Base-by-base conservation (phyloP, 768 basidiomycete species). In the Mycena maculata region DNA sequence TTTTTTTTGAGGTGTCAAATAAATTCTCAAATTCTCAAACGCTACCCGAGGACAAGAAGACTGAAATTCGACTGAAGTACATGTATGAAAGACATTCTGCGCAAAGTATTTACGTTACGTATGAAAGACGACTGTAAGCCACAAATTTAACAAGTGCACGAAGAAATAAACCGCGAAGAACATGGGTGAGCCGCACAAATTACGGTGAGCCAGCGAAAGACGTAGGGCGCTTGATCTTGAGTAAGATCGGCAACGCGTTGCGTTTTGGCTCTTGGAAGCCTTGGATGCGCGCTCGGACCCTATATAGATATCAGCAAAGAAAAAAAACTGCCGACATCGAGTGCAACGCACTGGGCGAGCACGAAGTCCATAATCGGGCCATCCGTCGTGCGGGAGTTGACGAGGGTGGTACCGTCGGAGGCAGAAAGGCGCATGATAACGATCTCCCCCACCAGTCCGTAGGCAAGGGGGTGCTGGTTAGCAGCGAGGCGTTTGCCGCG, bases 191-290 rank as follows among this genome's bases (percentile, higher is more conserved):
- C 47, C 12, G 25, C n/a, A 22, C n/a, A 22, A 7, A 53, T 53
- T 36, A 53, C 22, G 50, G n/a, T 23, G 50, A 15, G 33, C 50
- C 50, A 36, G 31, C 5, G 50, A 53, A 53, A 53, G 50, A n/a
- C 12, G 31, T 36, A 38, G 22, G 31, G 36, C 33, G 22, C 6
- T 5, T n/a, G 3, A 53, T 11, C 12, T 33, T 53, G n/a, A 53
- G 50, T 9, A 53, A 3, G 9, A 4, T 20, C 33, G 50, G 50
- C 33, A 53, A 36, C n/a, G 31, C 33, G 33, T 53, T 53, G 31
- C 50, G 33, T n/a, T 53, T 33, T 10, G 50, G 50, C 50, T 53
- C 50, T 53, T 53, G 50, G 33, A 53, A 53, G 50, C 33, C 33
- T 53, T 36, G 50, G 50, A 53, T 53, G 50, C 50, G 50, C n/a